Evolutionary conservation across 495 filamentous ascomycete species (phyloP).

Genomic region (Evernia prunastri): DNA sequence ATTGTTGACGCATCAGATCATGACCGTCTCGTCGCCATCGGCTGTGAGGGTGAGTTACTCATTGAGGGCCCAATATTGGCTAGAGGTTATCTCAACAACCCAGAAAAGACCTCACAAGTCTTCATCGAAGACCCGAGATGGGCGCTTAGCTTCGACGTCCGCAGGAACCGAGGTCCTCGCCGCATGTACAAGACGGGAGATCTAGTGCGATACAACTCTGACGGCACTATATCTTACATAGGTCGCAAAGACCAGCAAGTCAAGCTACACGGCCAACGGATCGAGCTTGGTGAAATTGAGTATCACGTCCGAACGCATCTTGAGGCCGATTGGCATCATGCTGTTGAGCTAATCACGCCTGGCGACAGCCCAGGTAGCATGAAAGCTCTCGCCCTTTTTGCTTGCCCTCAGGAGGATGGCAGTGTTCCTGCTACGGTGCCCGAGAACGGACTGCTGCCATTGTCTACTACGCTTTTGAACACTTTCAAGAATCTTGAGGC

Average conservation of each 20-base stretch:
- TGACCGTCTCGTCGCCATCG: slow-evolving; percentile 43
- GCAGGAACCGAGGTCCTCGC: not conserved
- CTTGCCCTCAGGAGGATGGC: slow-evolving; percentile 23
- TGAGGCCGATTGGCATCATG: slow-evolving; percentile 30
- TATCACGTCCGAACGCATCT: slow-evolving; percentile 38
- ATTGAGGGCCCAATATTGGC: slow-evolving; percentile 46
- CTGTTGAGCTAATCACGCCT: slow-evolving; percentile 37
- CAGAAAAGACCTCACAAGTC: slow-evolving; percentile 42
- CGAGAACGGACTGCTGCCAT: slow-evolving; percentile 21
- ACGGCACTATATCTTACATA: slow-evolving; percentile 27
- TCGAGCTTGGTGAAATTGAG: slow-evolving; percentile 36
- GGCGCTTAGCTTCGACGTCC: slow-evolving; percentile 32
- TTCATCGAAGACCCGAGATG: slow-evolving; percentile 42
- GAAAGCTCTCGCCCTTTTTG: slow-evolving; percentile 19
- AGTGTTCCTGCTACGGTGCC: slow-evolving; percentile 17
- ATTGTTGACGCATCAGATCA: slow-evolving; percentile 48
- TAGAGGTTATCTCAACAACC: slow-evolving; percentile 48
- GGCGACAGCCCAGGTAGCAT: slow-evolving; percentile 22
- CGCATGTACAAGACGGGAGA: slow-evolving; percentile 33
- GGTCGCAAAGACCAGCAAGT: slow-evolving; percentile 33
- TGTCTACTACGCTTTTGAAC: slow-evolving; percentile 29
- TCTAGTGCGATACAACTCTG: slow-evolving; percentile 27
- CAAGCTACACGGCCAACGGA: slow-evolving; percentile 31
- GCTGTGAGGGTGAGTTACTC: slow-evolving; percentile 49
- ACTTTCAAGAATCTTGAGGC: slow-evolving; percentile 34